Base-by-base conservation (phyloP, 345 rosid species). In the Sisymbrium altissimum region DNA sequence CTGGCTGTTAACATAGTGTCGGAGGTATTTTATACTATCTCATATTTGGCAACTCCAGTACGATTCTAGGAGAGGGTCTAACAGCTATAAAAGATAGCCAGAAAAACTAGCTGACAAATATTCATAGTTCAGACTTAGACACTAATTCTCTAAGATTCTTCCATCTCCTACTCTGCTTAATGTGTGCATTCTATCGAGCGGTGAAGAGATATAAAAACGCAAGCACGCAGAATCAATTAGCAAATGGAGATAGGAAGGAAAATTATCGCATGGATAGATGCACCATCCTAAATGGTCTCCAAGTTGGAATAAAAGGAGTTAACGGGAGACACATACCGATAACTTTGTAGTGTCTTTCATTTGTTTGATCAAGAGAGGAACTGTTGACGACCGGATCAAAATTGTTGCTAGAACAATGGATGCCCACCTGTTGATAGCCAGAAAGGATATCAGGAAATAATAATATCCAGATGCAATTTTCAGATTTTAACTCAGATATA, bases 341-440 rank as follows among this genome's bases (percentile, higher is more conserved):
- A 94, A 81, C 77, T 94, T 89, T 49, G 89, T 41, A 14, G 90
- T 83, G 49, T 90, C 82, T 86, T 89, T 94, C 66, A 89, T 83
- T 79, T 86, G 89, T 82, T 87, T 88, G 73, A 94, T 83, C 72
- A 86, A 19, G 71, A 94, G 83, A 23, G 98, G 96, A 68, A 91
- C 15, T 3, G 88, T 87, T 15, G 76, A 76, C n/a, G 84, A 74
- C 69, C 98, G 86, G 65, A 89, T 87, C 76, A 91, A 2, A 54
- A 91, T 60, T 7, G 98, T 94, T 43, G 96, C 82, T 32, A 91
- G 4, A 41, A 79, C 78, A 45, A 94, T 89, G 60, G 97, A 87
- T 10, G 89, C 89, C 98, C 98, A 94, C 98, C 98, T 90, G 60
- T 64, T n/a, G 30, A 29, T 27, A 23, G 17, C 48, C 53, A 49